A percentile compares a stretch with the other conserved stretches of the same genome.
Conservation (phyloP, 1,139 yeast genomes). For the Geotrichum australiense region DNA sequence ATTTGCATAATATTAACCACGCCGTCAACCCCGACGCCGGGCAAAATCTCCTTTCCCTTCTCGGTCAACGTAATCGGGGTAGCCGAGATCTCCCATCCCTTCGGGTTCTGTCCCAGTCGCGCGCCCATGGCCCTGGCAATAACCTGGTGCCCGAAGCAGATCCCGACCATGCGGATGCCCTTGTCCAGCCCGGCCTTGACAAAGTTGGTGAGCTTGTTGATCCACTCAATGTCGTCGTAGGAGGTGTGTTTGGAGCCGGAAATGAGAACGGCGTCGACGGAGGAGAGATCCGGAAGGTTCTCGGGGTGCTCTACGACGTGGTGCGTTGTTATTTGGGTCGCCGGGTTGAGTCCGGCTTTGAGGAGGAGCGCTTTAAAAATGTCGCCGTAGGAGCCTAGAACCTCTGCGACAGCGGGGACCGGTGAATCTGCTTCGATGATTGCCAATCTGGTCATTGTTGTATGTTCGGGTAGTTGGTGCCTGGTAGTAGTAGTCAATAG, state of each 20-base stretch:
- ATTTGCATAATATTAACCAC: conserved; percentile 48
- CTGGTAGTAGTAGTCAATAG: no score
- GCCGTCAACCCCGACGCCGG: conserved; percentile 27
- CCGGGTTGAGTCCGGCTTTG: conserved; percentile 26
- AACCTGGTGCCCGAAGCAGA: conserved; percentile 87
- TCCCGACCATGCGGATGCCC: conserved; percentile 37
- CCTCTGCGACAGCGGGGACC: conserved; percentile 22
- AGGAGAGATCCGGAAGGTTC: conserved; percentile 37
- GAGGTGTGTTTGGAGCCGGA: conserved; percentile 65
- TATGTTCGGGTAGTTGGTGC: no score
- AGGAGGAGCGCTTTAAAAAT: conserved; percentile 30
- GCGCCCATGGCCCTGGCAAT: conserved; percentile 60
- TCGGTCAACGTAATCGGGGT: conserved; percentile 45
- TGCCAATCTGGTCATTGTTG: conserved; percentile 23
- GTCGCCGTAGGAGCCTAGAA: conserved; percentile 34
- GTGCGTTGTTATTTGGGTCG: conserved; percentile 35
- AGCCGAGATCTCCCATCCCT: conserved; percentile 72
- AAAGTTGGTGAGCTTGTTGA: conserved; percentile 42
- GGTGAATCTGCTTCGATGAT: conserved; percentile 33
- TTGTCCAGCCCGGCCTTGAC: conserved; percentile 22
- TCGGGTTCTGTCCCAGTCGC: conserved; percentile 47
- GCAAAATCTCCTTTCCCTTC: conserved; percentile 32
- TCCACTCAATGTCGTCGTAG: conserved; percentile 52
- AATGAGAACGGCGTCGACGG: conserved; percentile 44
- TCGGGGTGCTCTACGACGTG: conserved; percentile 39